Evolutionary conservation across 495 filamentous ascomycete species (phyloP), one percentile per base, ranked within the genome.

Genomic region (Pseudevernia furfuracea): DNA sequence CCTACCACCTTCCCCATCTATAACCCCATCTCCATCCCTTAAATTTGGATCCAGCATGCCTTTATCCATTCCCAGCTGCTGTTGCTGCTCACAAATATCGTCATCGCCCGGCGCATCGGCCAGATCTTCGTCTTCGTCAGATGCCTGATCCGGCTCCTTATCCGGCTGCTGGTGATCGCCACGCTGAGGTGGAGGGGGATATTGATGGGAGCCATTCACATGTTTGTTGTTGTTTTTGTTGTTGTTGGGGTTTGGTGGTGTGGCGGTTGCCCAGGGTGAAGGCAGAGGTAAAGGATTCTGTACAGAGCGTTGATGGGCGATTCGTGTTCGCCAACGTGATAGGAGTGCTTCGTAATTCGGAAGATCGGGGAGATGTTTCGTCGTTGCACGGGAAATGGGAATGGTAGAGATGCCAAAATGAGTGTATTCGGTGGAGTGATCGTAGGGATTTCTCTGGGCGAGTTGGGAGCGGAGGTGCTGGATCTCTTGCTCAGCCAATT

Each of bases 381-480:
- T 70, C 15, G 81, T 73, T 21, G 81, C 78, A 0, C 78, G 71
- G 21, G 81, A 73, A 2, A 94, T 65, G 5, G 84, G 84, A 6
- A 91, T 73, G 1, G 81, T 87, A 37, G 83, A 76, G 1, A 89
- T 85, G 1, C 84, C 82, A 39, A 82, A 77, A n/a, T 87, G 77
- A 30, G 82, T 82, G 69, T 89, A 89, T 68, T 92, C 88, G 9
- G 85, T 79, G 11, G 88, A 87, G 70, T 89, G 85, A 10, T 55
- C 30, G 52, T 55, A 55, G 2, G 52, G 30, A 69, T 91, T 85
- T 60, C 84, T 81, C 25, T 82, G 80, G 49, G 81, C 85, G 28
- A 91, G 79, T 70, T 90, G 87, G 0, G 77, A 74, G 60, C 85
- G 87, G 28, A 94, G 81, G 69, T 91, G 85, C 44, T 83, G 83